phyloP scores from a whole-genome alignment of 2,329 filamentous ascomycete species.

The Botrytis medusae region DNA sequence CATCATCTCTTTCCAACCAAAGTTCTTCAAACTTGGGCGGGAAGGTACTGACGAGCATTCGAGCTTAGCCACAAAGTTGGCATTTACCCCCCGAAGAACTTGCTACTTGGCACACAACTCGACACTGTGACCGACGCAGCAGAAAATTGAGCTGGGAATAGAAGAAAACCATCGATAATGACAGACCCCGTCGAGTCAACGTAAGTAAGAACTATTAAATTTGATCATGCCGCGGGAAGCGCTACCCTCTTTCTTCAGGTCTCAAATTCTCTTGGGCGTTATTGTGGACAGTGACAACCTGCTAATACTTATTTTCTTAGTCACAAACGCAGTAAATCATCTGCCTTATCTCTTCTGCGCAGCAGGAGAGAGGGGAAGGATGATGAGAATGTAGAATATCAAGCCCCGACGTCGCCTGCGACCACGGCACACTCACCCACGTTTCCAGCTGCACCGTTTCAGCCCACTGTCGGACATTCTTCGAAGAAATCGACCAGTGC shows the following conservation, averaged over 20 bases:
- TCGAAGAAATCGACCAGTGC: constrained; percentile 36
- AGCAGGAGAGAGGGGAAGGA: constrained; percentile 44
- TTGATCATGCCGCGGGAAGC: not conserved
- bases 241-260: not conserved
- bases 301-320: constrained; percentile 24
- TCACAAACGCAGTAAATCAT: constrained; percentile 53
- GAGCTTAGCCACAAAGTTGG: constrained; percentile 4
- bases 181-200: constrained; percentile 3
- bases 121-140: not conserved
- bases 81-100: constrained; percentile 4
- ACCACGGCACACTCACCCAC: constrained; percentile 33
- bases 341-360: constrained; percentile 54
- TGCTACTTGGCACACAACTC: not conserved
- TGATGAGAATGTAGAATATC: constrained; percentile 39
- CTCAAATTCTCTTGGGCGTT: not conserved
- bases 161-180: not conserved
- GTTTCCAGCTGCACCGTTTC: constrained; percentile 28
- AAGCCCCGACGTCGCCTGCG: constrained; percentile 32
- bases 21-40: not conserved
- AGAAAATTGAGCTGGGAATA: not conserved
- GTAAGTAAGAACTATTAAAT: not conserved
- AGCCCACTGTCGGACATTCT: constrained; percentile 31
- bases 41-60: not conserved
- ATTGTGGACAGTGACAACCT: not conserved
- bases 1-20: not conserved